Evolutionary conservation across 169 alveolate species (phyloP).

Genomic region (Blepharisma undulans): DNA sequence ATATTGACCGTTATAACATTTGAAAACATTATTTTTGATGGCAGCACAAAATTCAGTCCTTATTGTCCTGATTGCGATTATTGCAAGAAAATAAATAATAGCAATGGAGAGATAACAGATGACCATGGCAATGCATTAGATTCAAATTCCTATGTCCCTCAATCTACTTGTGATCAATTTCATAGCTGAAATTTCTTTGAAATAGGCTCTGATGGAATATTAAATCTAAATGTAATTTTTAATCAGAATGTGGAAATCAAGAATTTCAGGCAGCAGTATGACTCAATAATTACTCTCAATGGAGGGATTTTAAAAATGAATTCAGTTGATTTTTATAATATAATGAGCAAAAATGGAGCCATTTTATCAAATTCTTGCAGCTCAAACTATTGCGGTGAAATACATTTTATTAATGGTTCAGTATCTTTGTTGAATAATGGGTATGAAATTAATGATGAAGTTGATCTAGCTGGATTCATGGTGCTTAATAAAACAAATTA

Average conservation of each 20-base stretch:
- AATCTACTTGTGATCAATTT: neutral
- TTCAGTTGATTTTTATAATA: neutral
- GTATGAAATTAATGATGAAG: neutral
- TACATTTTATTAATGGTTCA: neutral
- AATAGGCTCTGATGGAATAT: neutral
- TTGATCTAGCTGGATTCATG: too few relatives aligned
- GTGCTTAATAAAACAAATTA: too few relatives aligned
- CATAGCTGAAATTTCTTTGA: neutral
- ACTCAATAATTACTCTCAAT: neutral
- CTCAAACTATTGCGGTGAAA: neutral
- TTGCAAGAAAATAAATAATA: neutral
- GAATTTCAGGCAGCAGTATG: neutral
- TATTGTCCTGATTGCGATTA: neutral
- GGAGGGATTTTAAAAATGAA: neutral
- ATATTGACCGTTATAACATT: neutral
- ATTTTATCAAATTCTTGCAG: neutral
- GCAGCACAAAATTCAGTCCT: neutral
- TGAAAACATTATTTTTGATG: neutral
- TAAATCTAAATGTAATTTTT: neutral
- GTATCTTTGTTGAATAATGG: neutral
- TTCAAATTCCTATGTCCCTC: neutral
- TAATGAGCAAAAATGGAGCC: neutral
- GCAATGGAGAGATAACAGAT: neutral
- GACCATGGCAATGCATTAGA: neutral
- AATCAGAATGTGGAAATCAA: neutral